A percentile compares a stretch with the other conserved stretches of the same genome.
phyloP scores from a whole-genome alignment of 306 rosid genomes.

The Coriaria nepalensis region DNA sequence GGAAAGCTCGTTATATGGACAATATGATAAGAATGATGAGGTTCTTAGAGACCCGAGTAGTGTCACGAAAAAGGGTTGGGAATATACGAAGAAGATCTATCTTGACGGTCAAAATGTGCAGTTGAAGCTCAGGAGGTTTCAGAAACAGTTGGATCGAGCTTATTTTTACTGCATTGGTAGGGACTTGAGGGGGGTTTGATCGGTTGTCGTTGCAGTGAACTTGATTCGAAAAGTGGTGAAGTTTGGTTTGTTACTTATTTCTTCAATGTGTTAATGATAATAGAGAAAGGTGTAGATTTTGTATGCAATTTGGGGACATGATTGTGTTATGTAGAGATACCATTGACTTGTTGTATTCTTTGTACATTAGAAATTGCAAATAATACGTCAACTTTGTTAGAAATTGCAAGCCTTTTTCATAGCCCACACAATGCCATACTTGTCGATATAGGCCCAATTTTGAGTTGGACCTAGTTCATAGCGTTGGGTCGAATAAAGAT shows the following conservation, averaged over 20 bases:
- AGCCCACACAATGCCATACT: no score
- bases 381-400: no score
- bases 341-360: background rate
- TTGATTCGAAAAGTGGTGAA: no score
- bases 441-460: no score
- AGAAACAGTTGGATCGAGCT: conserved; percentile 50
- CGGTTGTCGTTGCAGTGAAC: no score
- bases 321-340: conserved; percentile 1
- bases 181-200: conserved; percentile 3
- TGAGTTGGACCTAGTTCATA: no score
- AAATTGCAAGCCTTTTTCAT: no score
- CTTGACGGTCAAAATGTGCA: conserved; percentile 77
- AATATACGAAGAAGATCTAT: conserved; percentile 76
- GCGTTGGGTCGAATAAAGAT: no score
- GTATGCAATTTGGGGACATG: background rate
- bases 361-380: conserved; percentile 12
- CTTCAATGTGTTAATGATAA: background rate
- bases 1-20: conserved; percentile 61
- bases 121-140: conserved; percentile 49
- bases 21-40: conserved; percentile 40
- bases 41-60: conserved; percentile 54
- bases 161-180: conserved; percentile 31
- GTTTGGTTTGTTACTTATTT: conserved; percentile 6
- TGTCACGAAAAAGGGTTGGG: conserved; percentile 64
- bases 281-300: conserved; percentile 7